Evolutionary conservation across 192 early-diverging fungal species (phyloP), one percentile per base, ranked within the genome.

Genomic region (Backusella australiensis): DNA sequence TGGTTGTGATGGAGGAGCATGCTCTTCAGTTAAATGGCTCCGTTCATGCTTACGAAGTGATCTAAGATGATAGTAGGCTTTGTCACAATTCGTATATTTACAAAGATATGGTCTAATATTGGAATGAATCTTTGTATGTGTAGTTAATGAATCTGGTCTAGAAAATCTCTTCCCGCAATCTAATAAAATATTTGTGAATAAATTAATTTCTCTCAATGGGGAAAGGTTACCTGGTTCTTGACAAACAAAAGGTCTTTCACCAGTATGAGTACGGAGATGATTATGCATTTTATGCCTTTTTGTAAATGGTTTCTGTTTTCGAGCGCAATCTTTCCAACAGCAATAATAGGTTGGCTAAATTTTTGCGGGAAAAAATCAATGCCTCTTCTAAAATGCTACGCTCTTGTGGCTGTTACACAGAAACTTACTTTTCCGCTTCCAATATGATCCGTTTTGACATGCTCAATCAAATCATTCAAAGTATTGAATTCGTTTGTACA

Each of bases 151-250:
- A 78, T 93, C 93, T 39, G 89, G 90, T n/a, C 92, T 88, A 34
- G 91, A 90, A 85, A 94, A 94, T 46, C 81, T 85, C 76, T 93
- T 93, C 35, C 82, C 89, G 69, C 93, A 94, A 44, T 86, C 91
- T 78, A 36, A 26, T 12, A 68, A 34, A 32, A 7, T 6, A 32
- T 21, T 32, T 11, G 53, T 38, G 59, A n/a, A 70, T 34, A 32
- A 3, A 32, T 32, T 32, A 32, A 32, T 32, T 32, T 63, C 6
- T 49, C 35, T 56, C 26, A 15, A 15, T 44, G 42, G 5, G 6
- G 29, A 29, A 63, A 38, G 38, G 8, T 53, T 77, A 81, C 79
- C 80, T 11, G 86, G 83, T 2, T 89, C 85, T 12, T 78, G 77
- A 70, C 93, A 94, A 46, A 86, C 78, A 84, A 91, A 93, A 1